Evolutionary conservation across 1,284 basidiomycete species (phyloP).

Genomic region (Phlebopus sp.): DNA sequence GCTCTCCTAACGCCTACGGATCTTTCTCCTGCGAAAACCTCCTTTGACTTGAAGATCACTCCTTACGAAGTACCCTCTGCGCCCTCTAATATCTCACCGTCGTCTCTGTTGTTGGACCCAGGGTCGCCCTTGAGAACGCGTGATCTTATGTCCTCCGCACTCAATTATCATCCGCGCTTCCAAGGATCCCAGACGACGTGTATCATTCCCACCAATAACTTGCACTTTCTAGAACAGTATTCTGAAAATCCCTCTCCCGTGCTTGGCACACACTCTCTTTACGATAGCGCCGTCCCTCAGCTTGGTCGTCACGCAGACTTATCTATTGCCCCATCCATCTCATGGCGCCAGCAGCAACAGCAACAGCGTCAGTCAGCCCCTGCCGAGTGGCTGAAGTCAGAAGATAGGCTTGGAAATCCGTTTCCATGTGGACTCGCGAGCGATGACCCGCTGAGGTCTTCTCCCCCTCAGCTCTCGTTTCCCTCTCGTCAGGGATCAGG

Average conservation of each 20-base stretch:
- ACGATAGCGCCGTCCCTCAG: constrained; percentile 34
- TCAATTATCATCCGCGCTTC: constrained; percentile 29
- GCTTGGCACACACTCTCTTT: constrained; percentile 35
- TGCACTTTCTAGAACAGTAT: constrained; percentile 54
- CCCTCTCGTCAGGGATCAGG: constrained; percentile 24
- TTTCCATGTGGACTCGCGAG: constrained; percentile 18
- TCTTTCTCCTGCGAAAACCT: constrained; percentile 55
- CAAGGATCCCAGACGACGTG: constrained; percentile 31
- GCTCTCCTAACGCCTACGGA: constrained; percentile 66
- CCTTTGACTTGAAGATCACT: constrained; percentile 54
- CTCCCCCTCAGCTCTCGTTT: constrained; percentile 24
- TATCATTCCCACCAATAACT: constrained; percentile 33
- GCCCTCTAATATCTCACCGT: constrained; percentile 29
- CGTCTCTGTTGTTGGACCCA: constrained; percentile 43
- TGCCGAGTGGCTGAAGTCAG: constrained; percentile 27
- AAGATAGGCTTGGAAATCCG: constrained; percentile 19
- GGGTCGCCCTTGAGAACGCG: constrained; percentile 37
- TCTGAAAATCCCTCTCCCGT: constrained; percentile 40
- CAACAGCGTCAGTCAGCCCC: constrained; percentile 20
- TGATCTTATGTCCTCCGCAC: constrained; percentile 35
- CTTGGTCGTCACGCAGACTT: constrained; percentile 20
- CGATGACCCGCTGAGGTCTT: constrained; percentile 28
- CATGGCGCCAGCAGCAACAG: constrained; percentile 30
- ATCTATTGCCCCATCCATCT: constrained; percentile 10
- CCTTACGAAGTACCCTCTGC: constrained; percentile 45